Conservation (phyloP, 2,329 filamentous ascomycete genomes). For the Trichophyton schoenleinii region DNA sequence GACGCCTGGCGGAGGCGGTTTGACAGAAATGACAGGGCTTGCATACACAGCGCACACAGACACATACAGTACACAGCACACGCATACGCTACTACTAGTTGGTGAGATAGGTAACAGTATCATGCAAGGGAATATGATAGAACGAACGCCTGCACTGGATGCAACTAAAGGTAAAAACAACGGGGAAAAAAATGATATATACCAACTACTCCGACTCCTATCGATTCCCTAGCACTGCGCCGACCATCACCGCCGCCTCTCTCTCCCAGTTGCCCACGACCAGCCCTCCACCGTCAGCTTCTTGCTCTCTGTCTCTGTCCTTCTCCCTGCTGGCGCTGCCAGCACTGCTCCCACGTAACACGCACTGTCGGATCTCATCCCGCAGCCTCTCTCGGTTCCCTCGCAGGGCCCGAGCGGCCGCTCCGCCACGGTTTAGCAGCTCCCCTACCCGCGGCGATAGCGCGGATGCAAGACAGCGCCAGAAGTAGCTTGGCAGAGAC, state of each 20-base stretch:
- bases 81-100: not conserved
- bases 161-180: not conserved
- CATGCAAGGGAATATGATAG: not conserved
- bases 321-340: conserved; percentile 35
- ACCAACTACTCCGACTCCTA: not conserved
- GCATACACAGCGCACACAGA: not conserved
- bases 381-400: conserved; percentile 62
- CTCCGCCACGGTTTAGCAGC: conserved; percentile 68
- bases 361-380: conserved; percentile 70
- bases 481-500: conserved; percentile 82
- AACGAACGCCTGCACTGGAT: not conserved
- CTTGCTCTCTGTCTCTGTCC: conserved; percentile 30
- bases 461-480: conserved; percentile 72
- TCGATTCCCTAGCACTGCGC: conserved; percentile 49
- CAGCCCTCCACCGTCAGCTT: conserved; percentile 27
- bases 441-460: conserved; percentile 70
- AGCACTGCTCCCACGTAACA: conserved; percentile 55
- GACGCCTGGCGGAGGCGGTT: not conserved
- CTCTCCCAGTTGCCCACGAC: conserved; percentile 59
- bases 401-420: conserved; percentile 66
- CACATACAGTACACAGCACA: not conserved
- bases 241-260: conserved; percentile 90
- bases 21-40: not conserved
- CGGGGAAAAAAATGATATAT: not conserved
- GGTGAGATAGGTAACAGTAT: not conserved